Evolutionary conservation across 768 basidiomycete species (phyloP).

Genomic region (Leccinum sublutescens): DNA sequence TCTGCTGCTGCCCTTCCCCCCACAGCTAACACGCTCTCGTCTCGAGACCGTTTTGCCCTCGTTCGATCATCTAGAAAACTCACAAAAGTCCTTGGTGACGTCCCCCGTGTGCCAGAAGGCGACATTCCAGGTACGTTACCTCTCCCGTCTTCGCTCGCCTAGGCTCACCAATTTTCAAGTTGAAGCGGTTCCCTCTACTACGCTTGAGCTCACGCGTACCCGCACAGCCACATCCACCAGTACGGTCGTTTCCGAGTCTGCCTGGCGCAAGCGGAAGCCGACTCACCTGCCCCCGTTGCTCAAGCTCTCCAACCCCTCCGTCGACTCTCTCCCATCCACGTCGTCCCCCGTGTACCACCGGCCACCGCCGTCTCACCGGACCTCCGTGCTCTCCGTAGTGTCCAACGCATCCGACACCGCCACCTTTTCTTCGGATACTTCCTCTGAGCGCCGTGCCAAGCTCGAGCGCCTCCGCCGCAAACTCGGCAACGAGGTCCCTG

Average conservation of each 20-base stretch:
- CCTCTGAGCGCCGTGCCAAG: constrained; percentile 49
- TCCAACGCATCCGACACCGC: constrained; percentile 7
- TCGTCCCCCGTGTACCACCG: constrained; percentile 3
- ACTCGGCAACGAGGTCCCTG: constrained; percentile 62
- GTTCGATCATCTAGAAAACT: constrained; percentile 60
- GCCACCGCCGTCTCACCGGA: constrained; percentile 8
- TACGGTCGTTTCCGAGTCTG: constrained; percentile 2
- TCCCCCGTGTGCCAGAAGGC: constrained; percentile 55
- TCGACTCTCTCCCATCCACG: constrained; percentile 5
- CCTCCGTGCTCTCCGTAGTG: constrained; percentile 23
- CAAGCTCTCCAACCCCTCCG: constrained; percentile 8
- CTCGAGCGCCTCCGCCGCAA: constrained; percentile 62
- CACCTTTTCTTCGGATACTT: constrained; percentile 28
- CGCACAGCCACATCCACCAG: neutral
- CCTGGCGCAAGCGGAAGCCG: constrained; percentile 29
- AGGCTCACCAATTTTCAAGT: neutral
- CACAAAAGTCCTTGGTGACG: constrained; percentile 53
- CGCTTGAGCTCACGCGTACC: neutral
- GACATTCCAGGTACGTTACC: constrained; percentile 1
- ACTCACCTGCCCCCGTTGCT: constrained; percentile 29
- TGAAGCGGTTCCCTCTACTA: neutral
- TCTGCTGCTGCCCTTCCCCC: constrained; percentile 40
- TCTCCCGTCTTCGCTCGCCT: neutral
- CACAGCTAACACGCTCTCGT: constrained; percentile 54
- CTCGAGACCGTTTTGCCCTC: constrained; percentile 53